Percentiles rank a stretch among this genome's conserved stretches.
Evolutionary conservation across 2,329 filamentous ascomycete genomes (phyloP).

Genomic region (Penicillium sp.): DNA sequence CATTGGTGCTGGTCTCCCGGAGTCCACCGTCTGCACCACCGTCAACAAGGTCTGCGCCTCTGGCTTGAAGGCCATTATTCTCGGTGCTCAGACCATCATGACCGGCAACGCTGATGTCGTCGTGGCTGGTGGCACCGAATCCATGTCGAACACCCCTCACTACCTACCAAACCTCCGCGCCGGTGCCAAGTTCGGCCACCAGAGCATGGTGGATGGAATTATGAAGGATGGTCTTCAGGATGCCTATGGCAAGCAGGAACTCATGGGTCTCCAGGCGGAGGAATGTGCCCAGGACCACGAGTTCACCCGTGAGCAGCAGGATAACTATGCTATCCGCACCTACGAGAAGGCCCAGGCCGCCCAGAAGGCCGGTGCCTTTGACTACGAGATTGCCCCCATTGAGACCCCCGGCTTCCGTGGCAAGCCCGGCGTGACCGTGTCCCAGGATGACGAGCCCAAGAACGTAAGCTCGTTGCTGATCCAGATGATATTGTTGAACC

Average conservation of each 20-base stretch:
- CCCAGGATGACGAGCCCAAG: slow-evolving; percentile 91
- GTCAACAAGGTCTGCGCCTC: slow-evolving; percentile 99
- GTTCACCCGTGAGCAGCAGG: slow-evolving; percentile 79
- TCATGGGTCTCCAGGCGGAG: slow-evolving; percentile 92
- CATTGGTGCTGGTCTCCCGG: slow-evolving; percentile 76
- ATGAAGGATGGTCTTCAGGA: slow-evolving; percentile 93
- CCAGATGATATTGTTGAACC: neutral
- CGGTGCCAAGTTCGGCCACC: slow-evolving; percentile 91
- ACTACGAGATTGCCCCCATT: slow-evolving; percentile 80
- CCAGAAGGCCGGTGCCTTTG: slow-evolving; percentile 74
- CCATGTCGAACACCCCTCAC: slow-evolving; percentile 97
- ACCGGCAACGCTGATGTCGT: slow-evolving; percentile 90
- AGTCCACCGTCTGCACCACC: slow-evolving; percentile 79
- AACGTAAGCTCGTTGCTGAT: slow-evolving; percentile 53
- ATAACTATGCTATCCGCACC: slow-evolving; percentile 89
- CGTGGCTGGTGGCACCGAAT: slow-evolving; percentile 91
- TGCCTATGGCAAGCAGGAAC: slow-evolving; percentile 84
- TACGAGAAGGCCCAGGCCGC: slow-evolving; percentile 92
- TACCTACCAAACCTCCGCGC: slow-evolving; percentile 84
- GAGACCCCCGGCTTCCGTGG: slow-evolving; percentile 83
- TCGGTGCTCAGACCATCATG: slow-evolving; percentile 95
- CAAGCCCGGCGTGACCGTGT: slow-evolving; percentile 76
- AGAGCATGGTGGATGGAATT: slow-evolving; percentile 81
- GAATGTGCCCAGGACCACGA: slow-evolving; percentile 82
- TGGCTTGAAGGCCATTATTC: slow-evolving; percentile 85